Evolutionary conservation across 1,284 basidiomycete species (phyloP).

Genomic region (Peniophora sp.): DNA sequence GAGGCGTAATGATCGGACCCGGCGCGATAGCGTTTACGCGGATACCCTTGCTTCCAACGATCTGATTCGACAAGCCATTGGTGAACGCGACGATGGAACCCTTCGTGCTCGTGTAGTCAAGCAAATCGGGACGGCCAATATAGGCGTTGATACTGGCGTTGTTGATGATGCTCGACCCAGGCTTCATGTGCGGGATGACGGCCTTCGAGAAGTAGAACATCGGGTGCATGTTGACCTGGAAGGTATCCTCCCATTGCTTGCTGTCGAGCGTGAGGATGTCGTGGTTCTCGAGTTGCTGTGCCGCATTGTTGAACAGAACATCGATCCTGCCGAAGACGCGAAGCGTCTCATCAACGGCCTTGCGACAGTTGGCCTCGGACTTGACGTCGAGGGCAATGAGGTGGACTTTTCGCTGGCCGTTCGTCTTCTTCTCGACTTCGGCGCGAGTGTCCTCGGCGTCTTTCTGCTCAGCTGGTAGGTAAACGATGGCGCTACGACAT

Average conservation of each 20-base stretch:
- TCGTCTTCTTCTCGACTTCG: slow-evolving; percentile 22
- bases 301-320: slow-evolving; percentile 46
- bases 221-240: slow-evolving; percentile 41
- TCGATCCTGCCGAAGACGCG: slow-evolving; percentile 33
- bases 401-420: slow-evolving; percentile 31
- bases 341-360: slow-evolving; percentile 33
- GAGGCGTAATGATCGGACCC: slow-evolving; percentile 11
- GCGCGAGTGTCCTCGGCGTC: slow-evolving; percentile 29
- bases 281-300: slow-evolving; percentile 35
- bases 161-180: slow-evolving; percentile 31
- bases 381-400: slow-evolving; percentile 34
- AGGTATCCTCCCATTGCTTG: slow-evolving; percentile 46
- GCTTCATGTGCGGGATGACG: slow-evolving; percentile 28
- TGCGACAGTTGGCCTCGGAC: slow-evolving; percentile 30
- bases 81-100: slow-evolving; percentile 44
- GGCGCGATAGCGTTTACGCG: slow-evolving; percentile 44
- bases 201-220: slow-evolving; percentile 48
- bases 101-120: slow-evolving; percentile 51
- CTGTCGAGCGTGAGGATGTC: slow-evolving; percentile 34
- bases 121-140: slow-evolving; percentile 42
- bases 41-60: slow-evolving; percentile 42
- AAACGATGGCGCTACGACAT: slow-evolving; percentile 34
- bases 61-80: slow-evolving; percentile 42
- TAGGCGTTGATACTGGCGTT: slow-evolving; percentile 42
- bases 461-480: slow-evolving; percentile 39